A percentile compares a stretch with the other conserved stretches of the same genome.
phyloP scores from a whole-genome alignment of 2,329 filamentous ascomycete species.

The Mycocentrospora acerina region DNA sequence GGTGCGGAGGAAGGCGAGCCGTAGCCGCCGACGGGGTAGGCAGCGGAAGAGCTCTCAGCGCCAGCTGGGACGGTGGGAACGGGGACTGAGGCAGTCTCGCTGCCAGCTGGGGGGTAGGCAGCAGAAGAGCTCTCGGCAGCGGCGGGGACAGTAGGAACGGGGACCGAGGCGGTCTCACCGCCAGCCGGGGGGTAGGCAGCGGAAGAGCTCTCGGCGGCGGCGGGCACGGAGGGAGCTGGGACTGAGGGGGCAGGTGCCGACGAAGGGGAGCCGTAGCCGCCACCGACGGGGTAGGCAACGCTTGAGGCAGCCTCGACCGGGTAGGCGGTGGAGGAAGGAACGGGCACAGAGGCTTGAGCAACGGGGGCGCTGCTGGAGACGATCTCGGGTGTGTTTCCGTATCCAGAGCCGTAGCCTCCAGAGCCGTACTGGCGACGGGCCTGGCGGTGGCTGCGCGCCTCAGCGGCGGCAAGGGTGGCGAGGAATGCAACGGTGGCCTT shows the following conservation, averaged over 20 bases:
- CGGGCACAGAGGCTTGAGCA: constrained; percentile 1
- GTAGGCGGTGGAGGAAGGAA: constrained; percentile 12
- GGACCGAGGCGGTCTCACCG: constrained; percentile 13
- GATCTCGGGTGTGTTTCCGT: constrained; percentile 10
- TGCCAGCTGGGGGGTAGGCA: constrained; percentile 5
- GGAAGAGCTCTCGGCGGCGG: constrained; percentile 8
- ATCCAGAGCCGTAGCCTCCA: constrained; percentile 16
- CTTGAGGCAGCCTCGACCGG: constrained; percentile 8
- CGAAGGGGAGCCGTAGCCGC: neutral
- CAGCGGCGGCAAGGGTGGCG: constrained; percentile 30
- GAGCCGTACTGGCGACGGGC: constrained; percentile 29
- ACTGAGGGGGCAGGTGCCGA: neutral
- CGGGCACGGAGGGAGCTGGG: constrained; percentile 9
- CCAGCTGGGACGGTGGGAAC: constrained; percentile 1
- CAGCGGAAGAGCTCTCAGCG: constrained; percentile 4
- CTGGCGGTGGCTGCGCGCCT: constrained; percentile 32
- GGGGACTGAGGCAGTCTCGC: too few species aligned
- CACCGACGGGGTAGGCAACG: constrained; percentile 8
- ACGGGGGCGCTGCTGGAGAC: constrained; percentile 2
- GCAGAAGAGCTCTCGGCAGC: constrained; percentile 6
- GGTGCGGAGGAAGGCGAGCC: too few species aligned
- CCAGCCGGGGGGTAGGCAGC: constrained; percentile 8
- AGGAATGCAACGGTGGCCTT: constrained; percentile 39
- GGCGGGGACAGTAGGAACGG: constrained; percentile 3
- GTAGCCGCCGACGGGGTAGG: neutral